Percentiles rank a stretch among this genome's conserved stretches.
phyloP scores from a whole-genome alignment of 371 early-diverging fungal genomes.

The Capillidium rhysosporum region DNA sequence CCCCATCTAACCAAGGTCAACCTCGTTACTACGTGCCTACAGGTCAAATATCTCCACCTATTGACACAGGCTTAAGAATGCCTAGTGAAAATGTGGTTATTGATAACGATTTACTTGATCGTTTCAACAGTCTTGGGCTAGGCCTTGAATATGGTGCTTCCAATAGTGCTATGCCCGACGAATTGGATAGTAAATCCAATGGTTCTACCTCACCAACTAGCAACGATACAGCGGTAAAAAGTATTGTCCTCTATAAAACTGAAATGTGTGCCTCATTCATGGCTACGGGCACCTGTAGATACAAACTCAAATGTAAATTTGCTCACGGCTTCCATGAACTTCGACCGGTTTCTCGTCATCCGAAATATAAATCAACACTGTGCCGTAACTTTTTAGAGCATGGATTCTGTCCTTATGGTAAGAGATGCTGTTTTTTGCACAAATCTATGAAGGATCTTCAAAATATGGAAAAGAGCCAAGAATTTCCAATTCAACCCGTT shows the following conservation, averaged over 20 bases:
- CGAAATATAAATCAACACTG: constrained; percentile 81
- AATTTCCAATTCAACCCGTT: no score
- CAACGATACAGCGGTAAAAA: constrained; percentile 3
- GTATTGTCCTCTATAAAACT: constrained; percentile 67
- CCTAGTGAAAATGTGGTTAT: no score
- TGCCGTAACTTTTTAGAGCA: constrained; percentile 76
- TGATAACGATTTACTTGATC: no score
- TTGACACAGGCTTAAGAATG: no score
- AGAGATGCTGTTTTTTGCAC: constrained; percentile 93
- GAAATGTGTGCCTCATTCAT: constrained; percentile 86
- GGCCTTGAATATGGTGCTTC: no score
- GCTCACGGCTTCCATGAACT: constrained; percentile 75
- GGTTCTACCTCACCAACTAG: background rate
- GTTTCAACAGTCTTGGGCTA: no score
- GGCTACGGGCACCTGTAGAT: constrained; percentile 78
- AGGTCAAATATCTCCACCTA: no score
- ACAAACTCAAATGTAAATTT: constrained; percentile 89
- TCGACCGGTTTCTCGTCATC: constrained; percentile 67
- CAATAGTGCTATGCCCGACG: no score
- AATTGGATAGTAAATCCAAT: background rate
- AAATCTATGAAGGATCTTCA: constrained; percentile 7
- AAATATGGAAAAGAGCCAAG: constrained; percentile 6
- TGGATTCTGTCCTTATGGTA: constrained; percentile 83
- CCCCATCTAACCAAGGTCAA: no score
- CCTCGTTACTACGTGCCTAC: no score